These are phyloP conservation scores for Ciborinia camelliae DNA, from an alignment of 2,329 filamentous ascomycete species.

Conservation along the genomic window DNA sequence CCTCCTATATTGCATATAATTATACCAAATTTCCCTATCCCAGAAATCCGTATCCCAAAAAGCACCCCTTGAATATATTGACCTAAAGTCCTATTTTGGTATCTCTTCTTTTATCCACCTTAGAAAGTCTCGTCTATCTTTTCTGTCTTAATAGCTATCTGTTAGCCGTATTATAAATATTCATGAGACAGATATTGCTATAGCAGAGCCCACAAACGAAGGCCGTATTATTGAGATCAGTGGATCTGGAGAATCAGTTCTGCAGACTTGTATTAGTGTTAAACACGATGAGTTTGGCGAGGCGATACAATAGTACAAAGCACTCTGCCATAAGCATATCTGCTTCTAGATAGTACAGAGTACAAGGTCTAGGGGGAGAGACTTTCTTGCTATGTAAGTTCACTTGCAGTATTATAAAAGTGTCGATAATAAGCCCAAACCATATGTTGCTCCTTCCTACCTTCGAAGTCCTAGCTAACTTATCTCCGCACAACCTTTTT, in stretches of 20 bases:
- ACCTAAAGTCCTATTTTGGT: too few species aligned
- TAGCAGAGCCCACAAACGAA: not conserved
- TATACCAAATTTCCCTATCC: too few species aligned
- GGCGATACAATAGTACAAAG: slow-evolving; percentile 23
- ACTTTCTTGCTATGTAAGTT: slow-evolving; percentile 31
- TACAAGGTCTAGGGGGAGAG: slow-evolving; percentile 23
- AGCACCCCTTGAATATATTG: too few species aligned
- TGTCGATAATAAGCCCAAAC: slow-evolving; percentile 32
- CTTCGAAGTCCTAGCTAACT: slow-evolving; percentile 24
- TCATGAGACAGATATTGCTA: not conserved
- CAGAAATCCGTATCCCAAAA: too few species aligned
- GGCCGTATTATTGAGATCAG: not conserved
- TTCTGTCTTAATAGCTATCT: too few species aligned
- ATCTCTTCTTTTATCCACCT: too few species aligned
- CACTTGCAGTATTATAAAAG: slow-evolving; percentile 27
- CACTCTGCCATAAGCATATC: slow-evolving; percentile 30
- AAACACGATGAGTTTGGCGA: slow-evolving; percentile 17
- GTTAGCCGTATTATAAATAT: too few species aligned
- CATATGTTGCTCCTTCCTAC: slow-evolving; percentile 21
- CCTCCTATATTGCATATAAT: too few species aligned
- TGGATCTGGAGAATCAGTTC: not conserved
- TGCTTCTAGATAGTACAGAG: slow-evolving; percentile 29
- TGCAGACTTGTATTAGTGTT: not conserved
- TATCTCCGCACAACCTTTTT: slow-evolving; percentile 28
- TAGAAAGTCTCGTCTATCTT: too few species aligned